Conservation (phyloP, 176 grass and related monocot species). For the Cenchrus fungigraminus region DNA sequence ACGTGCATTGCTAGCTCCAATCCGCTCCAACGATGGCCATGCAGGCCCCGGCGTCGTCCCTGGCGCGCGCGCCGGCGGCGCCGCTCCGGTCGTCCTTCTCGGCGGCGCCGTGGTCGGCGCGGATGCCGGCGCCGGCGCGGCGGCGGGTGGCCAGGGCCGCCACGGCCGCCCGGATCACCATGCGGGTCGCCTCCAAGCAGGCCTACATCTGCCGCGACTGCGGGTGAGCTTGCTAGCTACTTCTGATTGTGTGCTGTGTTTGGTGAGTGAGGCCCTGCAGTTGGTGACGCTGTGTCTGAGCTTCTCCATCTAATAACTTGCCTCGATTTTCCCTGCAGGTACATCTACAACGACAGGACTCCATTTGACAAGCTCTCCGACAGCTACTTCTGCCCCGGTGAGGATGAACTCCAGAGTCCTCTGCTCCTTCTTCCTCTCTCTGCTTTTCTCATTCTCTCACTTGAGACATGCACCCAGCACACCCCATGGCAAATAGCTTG, state of each 20-base stretch:
- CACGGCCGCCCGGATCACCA: constrained; percentile 56
- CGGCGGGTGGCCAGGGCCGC: constrained; percentile 22
- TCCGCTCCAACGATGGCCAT: constrained; percentile 53
- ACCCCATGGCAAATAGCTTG: too few species aligned
- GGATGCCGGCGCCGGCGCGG: constrained; percentile 37
- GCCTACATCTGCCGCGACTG: constrained; percentile 96
- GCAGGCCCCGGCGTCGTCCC: constrained; percentile 38
- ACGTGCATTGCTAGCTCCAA: too few species aligned
- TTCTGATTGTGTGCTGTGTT: too few species aligned
- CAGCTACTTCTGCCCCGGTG: constrained; percentile 92
- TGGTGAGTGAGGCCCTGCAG: too few species aligned
- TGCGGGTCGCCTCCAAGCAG: constrained; percentile 76
- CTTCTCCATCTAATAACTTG: too few species aligned
- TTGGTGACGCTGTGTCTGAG: too few species aligned
- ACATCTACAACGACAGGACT: constrained; percentile 90
- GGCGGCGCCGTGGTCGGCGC: constrained; percentile 42
- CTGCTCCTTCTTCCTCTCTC: too few species aligned
- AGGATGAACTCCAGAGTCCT: background rate
- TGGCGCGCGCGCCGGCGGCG: constrained; percentile 39
- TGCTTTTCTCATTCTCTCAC: too few species aligned
- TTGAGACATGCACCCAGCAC: too few species aligned
- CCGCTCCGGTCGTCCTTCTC: constrained; percentile 55
- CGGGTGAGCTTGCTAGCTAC: constrained; percentile 53
- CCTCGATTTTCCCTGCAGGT: constrained; percentile 41
- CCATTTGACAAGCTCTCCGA: constrained; percentile 88